A percentile compares a stretch with the other conserved stretches of the same genome.
Evolutionary conservation across 495 filamentous ascomycete species (phyloP).

Genomic region (Penicillium robsamsonii): DNA sequence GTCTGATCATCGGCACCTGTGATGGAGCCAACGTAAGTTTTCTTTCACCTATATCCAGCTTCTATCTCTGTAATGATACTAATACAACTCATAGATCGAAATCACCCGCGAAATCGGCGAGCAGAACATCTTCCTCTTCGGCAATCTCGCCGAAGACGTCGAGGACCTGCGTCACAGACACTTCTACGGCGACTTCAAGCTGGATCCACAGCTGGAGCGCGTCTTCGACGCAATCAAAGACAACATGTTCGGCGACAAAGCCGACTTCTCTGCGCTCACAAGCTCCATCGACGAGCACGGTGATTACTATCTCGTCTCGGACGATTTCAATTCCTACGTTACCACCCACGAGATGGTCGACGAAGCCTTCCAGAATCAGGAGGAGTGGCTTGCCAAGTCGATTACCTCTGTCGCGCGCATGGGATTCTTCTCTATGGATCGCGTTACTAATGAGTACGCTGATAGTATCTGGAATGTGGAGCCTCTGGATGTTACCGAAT

Average conservation of each 20-base stretch:
- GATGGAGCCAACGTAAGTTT: slow-evolving; percentile 90
- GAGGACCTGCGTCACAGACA: slow-evolving; percentile 93
- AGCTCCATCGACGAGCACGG: slow-evolving; percentile 85
- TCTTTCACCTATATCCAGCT: background rate
- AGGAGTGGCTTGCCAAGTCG: slow-evolving; percentile 85
- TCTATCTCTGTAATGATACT: slow-evolving; percentile 6
- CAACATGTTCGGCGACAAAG: slow-evolving; percentile 73
- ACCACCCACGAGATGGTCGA: slow-evolving; percentile 88
- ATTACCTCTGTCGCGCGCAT: slow-evolving; percentile 86
- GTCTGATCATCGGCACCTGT: slow-evolving; percentile 94
- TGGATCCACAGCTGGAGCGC: slow-evolving; percentile 70
- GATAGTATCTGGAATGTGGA: slow-evolving; percentile 97
- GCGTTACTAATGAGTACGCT: slow-evolving; percentile 98
- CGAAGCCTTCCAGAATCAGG: slow-evolving; percentile 83
- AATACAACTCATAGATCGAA: slow-evolving; percentile 64
- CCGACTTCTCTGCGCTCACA: slow-evolving; percentile 74
- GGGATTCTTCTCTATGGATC: slow-evolving; percentile 95
- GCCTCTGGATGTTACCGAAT: slow-evolving; percentile 53
- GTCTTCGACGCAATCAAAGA: slow-evolving; percentile 82
- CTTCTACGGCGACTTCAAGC: slow-evolving; percentile 70
- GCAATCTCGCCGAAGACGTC: slow-evolving; percentile 93
- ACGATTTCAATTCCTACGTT: slow-evolving; percentile 93
- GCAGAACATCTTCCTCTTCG: slow-evolving; percentile 97
- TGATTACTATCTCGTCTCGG: slow-evolving; percentile 95
- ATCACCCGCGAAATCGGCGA: slow-evolving; percentile 97